These are phyloP conservation scores for Hanseniaspora pseudoguilliermondii DNA, from an alignment of 805 yeast species.

Conservation along the genomic window DNA sequence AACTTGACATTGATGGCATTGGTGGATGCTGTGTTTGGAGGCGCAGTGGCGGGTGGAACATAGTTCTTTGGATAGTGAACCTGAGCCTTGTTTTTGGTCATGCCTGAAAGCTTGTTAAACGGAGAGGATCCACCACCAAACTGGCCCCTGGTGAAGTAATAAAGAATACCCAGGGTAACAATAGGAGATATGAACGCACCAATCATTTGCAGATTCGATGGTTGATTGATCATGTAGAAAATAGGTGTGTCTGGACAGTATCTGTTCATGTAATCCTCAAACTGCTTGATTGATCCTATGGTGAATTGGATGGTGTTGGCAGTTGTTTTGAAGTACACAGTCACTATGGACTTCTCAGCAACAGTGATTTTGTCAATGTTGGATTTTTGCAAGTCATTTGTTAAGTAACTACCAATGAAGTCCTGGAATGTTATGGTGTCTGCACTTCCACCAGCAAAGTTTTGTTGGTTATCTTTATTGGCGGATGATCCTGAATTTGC, in stretches of 20 bases:
- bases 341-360: constrained; percentile 58
- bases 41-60: constrained; percentile 9
- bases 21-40: background rate
- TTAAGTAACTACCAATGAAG: constrained; percentile 48
- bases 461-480: constrained; percentile 18
- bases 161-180: constrained; percentile 63
- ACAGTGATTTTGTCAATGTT: constrained; percentile 63
- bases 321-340: constrained; percentile 7
- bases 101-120: constrained; percentile 40
- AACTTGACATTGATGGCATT: constrained; percentile 50
- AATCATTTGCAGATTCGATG: constrained; percentile 48
- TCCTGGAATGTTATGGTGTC: constrained; percentile 56
- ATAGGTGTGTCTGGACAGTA: constrained; percentile 9
- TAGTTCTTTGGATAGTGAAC: constrained; percentile 9
- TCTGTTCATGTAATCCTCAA: constrained; percentile 65
- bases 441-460: constrained; percentile 17
- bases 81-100: constrained; percentile 76
- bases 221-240: constrained; percentile 41
- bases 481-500: constrained; percentile 15
- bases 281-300: constrained; percentile 74
- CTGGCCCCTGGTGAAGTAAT: constrained; percentile 22
- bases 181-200: constrained; percentile 67
- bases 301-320: constrained; percentile 38
- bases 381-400: constrained; percentile 53
- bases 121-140: constrained; percentile 45